Evolutionary conservation across 23 red algal genomes (phyloP).

Genomic region (Gracilaria domingensis): DNA sequence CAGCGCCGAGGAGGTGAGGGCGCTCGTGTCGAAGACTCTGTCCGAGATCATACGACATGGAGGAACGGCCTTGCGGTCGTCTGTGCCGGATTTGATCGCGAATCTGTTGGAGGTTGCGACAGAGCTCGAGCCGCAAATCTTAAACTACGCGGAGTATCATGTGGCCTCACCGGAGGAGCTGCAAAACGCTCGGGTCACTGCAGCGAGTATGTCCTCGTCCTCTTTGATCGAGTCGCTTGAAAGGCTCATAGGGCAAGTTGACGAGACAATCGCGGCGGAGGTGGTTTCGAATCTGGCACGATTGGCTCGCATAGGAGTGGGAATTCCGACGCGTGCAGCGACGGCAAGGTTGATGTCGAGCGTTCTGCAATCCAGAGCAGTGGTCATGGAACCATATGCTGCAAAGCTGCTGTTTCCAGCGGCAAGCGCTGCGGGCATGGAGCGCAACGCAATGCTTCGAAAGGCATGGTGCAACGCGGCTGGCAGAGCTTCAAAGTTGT

Average conservation of each 20-base stretch:
- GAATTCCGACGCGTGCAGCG: conserved; percentile 75
- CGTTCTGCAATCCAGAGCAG: conserved; percentile 44
- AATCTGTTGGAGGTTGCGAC: conserved; percentile 70
- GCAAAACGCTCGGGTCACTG: conserved; percentile 50
- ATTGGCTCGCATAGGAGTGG: conserved; percentile 68
- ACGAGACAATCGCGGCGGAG: conserved; percentile 59
- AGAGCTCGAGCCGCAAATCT: conserved; percentile 58
- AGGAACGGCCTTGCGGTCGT: conserved; percentile 34
- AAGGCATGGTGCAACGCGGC: conserved; percentile 71
- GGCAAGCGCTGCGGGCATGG: conserved; percentile 58
- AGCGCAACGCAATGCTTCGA: conserved; percentile 41
- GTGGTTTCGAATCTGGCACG: conserved; percentile 49
- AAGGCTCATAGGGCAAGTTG: conserved; percentile 57
- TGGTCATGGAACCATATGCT: conserved; percentile 61
- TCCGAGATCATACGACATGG: conserved; percentile 62
- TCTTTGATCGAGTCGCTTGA: conserved; percentile 71
- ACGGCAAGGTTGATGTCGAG: conserved; percentile 70
- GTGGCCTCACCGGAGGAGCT: conserved; percentile 59
- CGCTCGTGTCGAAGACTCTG: conserved; percentile 56
- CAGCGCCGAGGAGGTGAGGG: conserved; percentile 54
- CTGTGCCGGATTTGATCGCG: conserved; percentile 46
- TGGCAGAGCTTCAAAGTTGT: conserved; percentile 53
- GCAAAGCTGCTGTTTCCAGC: conserved; percentile 61
- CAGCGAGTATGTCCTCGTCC: conserved; percentile 70
- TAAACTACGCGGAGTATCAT: conserved; percentile 82